phyloP scores from a whole-genome alignment of 2,329 filamentous ascomycete genomes.

The Cercospora sp. region DNA sequence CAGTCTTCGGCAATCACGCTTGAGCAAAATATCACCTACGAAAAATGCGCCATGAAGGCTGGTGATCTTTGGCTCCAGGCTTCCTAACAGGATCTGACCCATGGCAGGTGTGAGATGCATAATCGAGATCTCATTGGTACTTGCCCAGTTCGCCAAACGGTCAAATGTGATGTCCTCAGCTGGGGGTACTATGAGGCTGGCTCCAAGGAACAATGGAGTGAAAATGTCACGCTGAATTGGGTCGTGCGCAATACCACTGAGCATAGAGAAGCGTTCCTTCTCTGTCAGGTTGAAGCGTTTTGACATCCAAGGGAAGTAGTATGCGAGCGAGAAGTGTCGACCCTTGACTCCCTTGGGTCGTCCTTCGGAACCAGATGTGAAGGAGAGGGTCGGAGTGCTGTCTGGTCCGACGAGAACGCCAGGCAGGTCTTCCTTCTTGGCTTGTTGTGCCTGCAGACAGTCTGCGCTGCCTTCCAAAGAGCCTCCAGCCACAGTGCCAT shows the following conservation, averaged over 20 bases:
- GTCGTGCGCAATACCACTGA: conserved; percentile 78
- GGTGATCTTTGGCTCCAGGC: conserved; percentile 63
- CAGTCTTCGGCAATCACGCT: conserved; percentile 74
- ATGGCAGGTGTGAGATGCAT: conserved; percentile 94
- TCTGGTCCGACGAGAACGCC: conserved; percentile 83
- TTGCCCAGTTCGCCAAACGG: conserved; percentile 84
- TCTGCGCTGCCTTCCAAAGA: conserved; percentile 62
- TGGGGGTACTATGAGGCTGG: conserved; percentile 73
- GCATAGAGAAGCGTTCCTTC: conserved; percentile 75
- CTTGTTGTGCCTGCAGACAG: conserved; percentile 58
- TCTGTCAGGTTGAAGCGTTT: conserved; percentile 72
- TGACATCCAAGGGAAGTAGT: conserved; percentile 94
- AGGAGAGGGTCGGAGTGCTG: conserved; percentile 69
- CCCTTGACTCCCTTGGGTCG: conserved; percentile 83
- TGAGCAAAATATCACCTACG: conserved; percentile 87
- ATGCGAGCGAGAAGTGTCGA: conserved; percentile 79
- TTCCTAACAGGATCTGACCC: conserved; percentile 90
- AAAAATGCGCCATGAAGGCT: conserved; percentile 79
- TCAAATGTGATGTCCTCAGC: conserved; percentile 85
- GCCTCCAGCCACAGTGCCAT: conserved; percentile 72
- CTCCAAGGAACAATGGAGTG: conserved; percentile 84
- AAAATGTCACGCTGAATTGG: conserved; percentile 74
- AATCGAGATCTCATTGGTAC: conserved; percentile 69
- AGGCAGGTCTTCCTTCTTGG: conserved; percentile 58
- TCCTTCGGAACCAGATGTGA: conserved; percentile 68